phyloP scores from a whole-genome alignment of 305 asterid species.

The Fraxinus greggii region DNA sequence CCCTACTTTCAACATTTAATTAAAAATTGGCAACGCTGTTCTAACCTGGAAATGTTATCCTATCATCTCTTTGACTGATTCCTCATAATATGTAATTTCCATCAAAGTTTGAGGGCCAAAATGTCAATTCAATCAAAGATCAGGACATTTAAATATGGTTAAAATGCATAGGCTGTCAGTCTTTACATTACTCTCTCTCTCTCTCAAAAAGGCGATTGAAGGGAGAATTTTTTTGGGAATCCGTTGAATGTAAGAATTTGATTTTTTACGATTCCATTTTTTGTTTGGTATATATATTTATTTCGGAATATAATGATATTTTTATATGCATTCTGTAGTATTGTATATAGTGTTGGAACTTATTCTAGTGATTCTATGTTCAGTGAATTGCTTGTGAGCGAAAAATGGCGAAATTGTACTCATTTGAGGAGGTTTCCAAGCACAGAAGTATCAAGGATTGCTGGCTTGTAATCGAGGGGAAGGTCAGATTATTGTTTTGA shows the following conservation, averaged over 20 bases:
- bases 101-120: background rate
- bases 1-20: background rate
- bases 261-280: background rate
- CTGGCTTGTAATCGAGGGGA: constrained; percentile 31
- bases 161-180: background rate
- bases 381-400: background rate
- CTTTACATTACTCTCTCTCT: background rate
- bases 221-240: background rate
- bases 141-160: background rate
- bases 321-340: background rate
- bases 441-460: constrained; percentile 32
- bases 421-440: constrained; percentile 27
- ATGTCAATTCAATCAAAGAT: background rate
- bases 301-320: background rate
- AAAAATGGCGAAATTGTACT: constrained; percentile 12
- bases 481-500: constrained; percentile 14
- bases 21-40: background rate
- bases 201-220: background rate
- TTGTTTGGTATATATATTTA: background rate
- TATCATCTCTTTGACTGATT: background rate
- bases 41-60: background rate
- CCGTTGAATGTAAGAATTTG: background rate
- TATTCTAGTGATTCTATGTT: background rate
- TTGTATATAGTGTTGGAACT: background rate
- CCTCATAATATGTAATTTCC: background rate